A percentile compares a stretch with the other conserved stretches of the same genome.
These are phyloP conservation scores for Globisporangium mamillatum DNA, from an alignment of 352 stramenopile species.

Conservation along the genomic window DNA sequence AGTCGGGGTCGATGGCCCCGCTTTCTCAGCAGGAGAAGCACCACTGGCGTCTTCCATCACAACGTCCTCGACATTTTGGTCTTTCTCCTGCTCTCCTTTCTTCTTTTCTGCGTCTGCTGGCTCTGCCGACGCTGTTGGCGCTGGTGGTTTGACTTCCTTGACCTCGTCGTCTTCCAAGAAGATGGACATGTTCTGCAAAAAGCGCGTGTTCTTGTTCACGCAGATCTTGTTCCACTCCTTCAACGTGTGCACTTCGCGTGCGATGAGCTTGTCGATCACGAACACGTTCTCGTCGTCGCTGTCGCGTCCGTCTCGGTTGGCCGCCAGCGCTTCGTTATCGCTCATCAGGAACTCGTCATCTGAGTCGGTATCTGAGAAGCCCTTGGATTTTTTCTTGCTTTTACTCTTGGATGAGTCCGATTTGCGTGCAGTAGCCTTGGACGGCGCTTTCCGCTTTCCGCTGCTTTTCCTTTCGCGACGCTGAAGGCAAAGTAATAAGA, in stretches of 20 bases:
- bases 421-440: background rate
- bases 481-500: background rate
- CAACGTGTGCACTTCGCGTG: constrained; percentile 67
- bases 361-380: constrained; percentile 14
- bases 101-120: background rate
- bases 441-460: constrained; percentile 1
- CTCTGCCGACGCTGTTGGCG: background rate
- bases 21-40: background rate
- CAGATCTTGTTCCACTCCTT: constrained; percentile 82
- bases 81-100: constrained; percentile 8
- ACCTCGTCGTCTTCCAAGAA: constrained; percentile 57
- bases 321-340: background rate
- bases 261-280: constrained; percentile 83
- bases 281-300: constrained; percentile 62
- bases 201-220: constrained; percentile 67
- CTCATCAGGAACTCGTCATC: constrained; percentile 26
- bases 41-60: constrained; percentile 4
- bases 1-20: constrained; percentile 7
- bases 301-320: background rate
- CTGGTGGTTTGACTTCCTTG: background rate
- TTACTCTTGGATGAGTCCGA: background rate
- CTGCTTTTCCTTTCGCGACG: constrained; percentile 11
- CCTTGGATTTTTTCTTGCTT: constrained; percentile 22
- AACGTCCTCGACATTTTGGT: constrained; percentile 2
- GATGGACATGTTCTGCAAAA: constrained; percentile 79